phyloP scores from a whole-genome alignment of 306 rosid species.

The Alnus rubra region DNA sequence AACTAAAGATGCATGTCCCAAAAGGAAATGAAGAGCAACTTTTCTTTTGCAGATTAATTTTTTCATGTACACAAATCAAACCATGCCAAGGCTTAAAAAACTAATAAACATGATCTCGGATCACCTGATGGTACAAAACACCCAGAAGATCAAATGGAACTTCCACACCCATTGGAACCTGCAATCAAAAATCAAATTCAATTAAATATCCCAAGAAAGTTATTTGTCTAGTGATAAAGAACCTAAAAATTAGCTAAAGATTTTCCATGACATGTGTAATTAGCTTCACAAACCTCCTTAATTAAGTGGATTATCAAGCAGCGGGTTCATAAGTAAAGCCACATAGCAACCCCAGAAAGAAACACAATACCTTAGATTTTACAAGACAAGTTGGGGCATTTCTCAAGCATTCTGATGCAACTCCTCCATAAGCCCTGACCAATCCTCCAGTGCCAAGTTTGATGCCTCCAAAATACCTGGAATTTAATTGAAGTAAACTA shows the following conservation, averaged over 20 bases:
- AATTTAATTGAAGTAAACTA: conserved; percentile 11
- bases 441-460: conserved; percentile 90
- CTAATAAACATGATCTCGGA: conserved; percentile 13
- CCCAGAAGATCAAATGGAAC: conserved; percentile 84
- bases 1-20: not conserved
- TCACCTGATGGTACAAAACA: conserved; percentile 76
- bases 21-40: conserved; percentile 19
- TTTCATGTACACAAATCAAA: conserved; percentile 22
- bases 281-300: conserved; percentile 2
- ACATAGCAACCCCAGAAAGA: conserved; percentile 20
- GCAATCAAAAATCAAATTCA: conserved; percentile 7
- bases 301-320: conserved; percentile 7
- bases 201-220: not conserved
- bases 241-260: conserved; percentile 11
- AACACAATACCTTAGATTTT: conserved; percentile 67
- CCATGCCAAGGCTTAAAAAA: conserved; percentile 22
- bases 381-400: conserved; percentile 74
- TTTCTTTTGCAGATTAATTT: conserved; percentile 1
- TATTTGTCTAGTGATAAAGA: conserved; percentile 14
- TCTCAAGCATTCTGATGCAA: conserved; percentile 85
- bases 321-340: conserved; percentile 12
- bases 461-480: conserved; percentile 88
- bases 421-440: conserved; percentile 96
- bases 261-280: not conserved
- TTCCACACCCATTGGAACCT: conserved; percentile 93